These are phyloP conservation scores for Calonectria crousiana DNA, from an alignment of 2,329 filamentous ascomycete species.

Conservation along the genomic window DNA sequence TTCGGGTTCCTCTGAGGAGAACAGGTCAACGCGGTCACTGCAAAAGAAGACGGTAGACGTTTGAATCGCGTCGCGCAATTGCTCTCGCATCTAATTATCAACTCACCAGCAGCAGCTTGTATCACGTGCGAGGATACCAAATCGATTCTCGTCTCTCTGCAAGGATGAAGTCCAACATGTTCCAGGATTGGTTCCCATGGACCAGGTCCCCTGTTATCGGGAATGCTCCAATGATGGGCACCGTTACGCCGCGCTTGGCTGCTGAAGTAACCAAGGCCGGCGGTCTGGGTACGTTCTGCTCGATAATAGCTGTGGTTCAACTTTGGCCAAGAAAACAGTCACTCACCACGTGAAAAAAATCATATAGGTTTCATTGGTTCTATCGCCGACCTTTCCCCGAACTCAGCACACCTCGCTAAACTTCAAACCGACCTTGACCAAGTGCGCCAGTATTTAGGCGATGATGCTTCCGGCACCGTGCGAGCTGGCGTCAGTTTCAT, in stretches of 20 bases:
- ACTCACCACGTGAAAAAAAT: not conserved
- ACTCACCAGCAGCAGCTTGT: not conserved
- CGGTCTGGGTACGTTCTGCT: constrained; percentile 48
- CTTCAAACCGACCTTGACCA: constrained; percentile 50
- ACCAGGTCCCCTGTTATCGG: constrained; percentile 44
- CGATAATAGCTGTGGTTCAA: not conserved
- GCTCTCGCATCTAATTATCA: no score
- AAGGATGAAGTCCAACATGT: not conserved
- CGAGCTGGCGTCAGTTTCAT: constrained; percentile 70
- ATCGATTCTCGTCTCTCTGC: not conserved
- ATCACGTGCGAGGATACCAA: not conserved
- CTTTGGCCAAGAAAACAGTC: not conserved
- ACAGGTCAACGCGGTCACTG: no score
- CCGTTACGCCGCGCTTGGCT: constrained; percentile 49
- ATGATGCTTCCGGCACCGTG: constrained; percentile 57
- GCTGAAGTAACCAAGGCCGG: constrained; percentile 53
- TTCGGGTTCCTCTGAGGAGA: no score
- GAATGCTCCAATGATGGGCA: constrained; percentile 54
- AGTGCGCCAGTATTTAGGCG: constrained; percentile 43
- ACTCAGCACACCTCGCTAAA: constrained; percentile 47
- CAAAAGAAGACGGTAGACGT: no score
- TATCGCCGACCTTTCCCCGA: constrained; percentile 44
- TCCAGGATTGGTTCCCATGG: not conserved
- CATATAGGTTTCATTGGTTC: constrained; percentile 50
- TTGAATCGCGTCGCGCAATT: no score